Conservation (phyloP, 192 early-diverging fungal species). For the Coemansia sp. region DNA sequence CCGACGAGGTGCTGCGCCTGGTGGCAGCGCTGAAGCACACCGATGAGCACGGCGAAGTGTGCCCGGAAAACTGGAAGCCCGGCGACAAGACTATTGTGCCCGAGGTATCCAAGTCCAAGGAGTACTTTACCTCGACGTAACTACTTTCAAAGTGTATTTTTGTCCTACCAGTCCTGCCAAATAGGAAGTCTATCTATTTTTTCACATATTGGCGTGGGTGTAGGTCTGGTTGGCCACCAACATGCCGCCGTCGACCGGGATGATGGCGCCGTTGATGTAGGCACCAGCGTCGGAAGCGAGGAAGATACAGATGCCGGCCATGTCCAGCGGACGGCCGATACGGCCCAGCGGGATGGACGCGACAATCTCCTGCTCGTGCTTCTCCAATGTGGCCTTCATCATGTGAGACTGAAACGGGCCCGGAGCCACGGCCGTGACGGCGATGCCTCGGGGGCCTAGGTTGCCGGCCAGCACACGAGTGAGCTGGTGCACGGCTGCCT, state of each 20-base stretch:
- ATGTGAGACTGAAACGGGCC: constrained; percentile 72
- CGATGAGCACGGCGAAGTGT: constrained; percentile 69
- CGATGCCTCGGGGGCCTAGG: constrained; percentile 53
- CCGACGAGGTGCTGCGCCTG: constrained; percentile 73
- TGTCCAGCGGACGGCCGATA: constrained; percentile 77
- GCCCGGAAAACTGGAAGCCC: constrained; percentile 70
- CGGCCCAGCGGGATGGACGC: constrained; percentile 59
- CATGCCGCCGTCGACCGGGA: constrained; percentile 78
- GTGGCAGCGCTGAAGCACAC: constrained; percentile 77
- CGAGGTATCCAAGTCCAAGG: constrained; percentile 2
- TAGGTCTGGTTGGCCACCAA: constrained; percentile 25
- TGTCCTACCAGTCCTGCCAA: background rate
- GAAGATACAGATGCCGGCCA: constrained; percentile 81
- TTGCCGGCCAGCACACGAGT: constrained; percentile 60
- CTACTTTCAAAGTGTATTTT: too few species aligned
- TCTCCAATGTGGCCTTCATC: constrained; percentile 62
- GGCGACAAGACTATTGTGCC: constrained; percentile 34
- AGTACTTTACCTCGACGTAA: too few species aligned
- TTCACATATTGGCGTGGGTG: constrained; percentile 9
- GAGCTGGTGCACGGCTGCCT: constrained; percentile 74
- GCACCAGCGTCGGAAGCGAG: constrained; percentile 66
- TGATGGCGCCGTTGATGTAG: constrained; percentile 76
- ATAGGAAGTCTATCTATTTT: background rate
- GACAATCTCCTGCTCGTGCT: constrained; percentile 51
- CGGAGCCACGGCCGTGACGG: constrained; percentile 66